Evolutionary conservation across 2,329 filamentous ascomycete species (phyloP), one percentile per base, ranked within the genome.

Genomic region (Fusarium sp.): DNA sequence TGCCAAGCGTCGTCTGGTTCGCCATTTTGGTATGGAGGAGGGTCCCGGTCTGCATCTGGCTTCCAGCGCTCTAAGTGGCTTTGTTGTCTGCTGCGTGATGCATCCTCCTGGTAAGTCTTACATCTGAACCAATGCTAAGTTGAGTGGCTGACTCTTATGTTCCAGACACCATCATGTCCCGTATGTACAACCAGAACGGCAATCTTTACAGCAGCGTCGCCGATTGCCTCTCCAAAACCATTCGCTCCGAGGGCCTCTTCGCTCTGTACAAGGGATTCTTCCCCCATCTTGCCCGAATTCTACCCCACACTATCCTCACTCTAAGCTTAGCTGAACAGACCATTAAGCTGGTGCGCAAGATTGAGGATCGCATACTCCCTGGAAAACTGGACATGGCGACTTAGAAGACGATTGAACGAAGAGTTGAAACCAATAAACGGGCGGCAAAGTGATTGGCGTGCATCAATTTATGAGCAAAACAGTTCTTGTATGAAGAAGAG

Each of bases 261-360:
- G 96, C 96, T 65, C 93, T 99, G 61, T 99, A 99, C 85, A 99
- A 99, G 85, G 96, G 96, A 62, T 98, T 97, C 84, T 89, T 97
- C 76, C 96, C 96, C 18, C 96, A 99, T 82, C 83, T 99, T 71
- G 94, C 96, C 31, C 87, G 96, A 74, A 98, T 99, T 75, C 83
- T 99, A 75, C 96, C 96, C 44, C 96, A 99, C 80, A 99, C 96
- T 38, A 94, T 98, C 77, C 82, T 98, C 72, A 99, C 95, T 2
- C 87, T 99, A 71, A 96, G 91, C 68, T 84, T 99, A 76, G 96
- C 96, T 5, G 96, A 99, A 82, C 96, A 99, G 84, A 98, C 96
- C 12, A 98, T 97, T 81, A 98, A 97, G 84, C 81, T 97, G 54
- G 90, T 99, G 83, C 87, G 92, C 70, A 92, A 88, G 78, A 81